Evolutionary conservation across 1,284 basidiomycete genomes (phyloP), one percentile per base, ranked within the genome.

Genomic region (Puccinia triticina): DNA sequence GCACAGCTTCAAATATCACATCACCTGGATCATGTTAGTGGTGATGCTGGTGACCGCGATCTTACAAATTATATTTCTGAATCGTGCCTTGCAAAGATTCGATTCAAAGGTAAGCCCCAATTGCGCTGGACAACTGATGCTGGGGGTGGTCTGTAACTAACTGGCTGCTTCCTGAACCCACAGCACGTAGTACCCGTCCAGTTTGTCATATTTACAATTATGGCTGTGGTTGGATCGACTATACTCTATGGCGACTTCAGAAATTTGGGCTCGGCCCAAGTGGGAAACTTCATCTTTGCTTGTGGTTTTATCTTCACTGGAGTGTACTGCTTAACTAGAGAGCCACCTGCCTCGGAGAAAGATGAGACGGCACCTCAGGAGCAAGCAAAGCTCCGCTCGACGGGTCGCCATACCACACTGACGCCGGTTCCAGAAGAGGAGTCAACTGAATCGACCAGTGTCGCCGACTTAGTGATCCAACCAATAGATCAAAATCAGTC

Each of bases 161-260:
- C 23, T 40, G 50, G 53, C 10, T 55, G n/a, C 21, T 59, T 46
- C 37, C 34, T 34, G 55, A n/a, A 29, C 26, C 7, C 59, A 64
- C 40, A 94, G 92, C 91, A 92, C 77, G 95, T 96, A 48, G 94
- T 96, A 83, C 96, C 96, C 1, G 92, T 92, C 18, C 96, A 98
- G 88, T 99, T 98, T 87, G 95, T 97, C 59, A 90, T 96, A 83
- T 90, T 90, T 85, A 89, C 89, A 0, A 84, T 89, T 50, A 93
- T 92, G 59, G 94, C 94, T 4, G 96, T 99, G 84, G 89, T 94
- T 67, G 96, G 96, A 34, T 95, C 94, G 4, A 94, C 95, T 0
- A 93, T 98, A 29, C 90, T 98, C 2, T 99, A 96, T 86, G 92
- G 94, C 48, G 96, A 98, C 87, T 98, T 99, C 88, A 90, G 91